These are phyloP conservation scores for Paecilomyces fulvus DNA, from an alignment of 2,329 filamentous ascomycete species.

Conservation along the genomic window DNA sequence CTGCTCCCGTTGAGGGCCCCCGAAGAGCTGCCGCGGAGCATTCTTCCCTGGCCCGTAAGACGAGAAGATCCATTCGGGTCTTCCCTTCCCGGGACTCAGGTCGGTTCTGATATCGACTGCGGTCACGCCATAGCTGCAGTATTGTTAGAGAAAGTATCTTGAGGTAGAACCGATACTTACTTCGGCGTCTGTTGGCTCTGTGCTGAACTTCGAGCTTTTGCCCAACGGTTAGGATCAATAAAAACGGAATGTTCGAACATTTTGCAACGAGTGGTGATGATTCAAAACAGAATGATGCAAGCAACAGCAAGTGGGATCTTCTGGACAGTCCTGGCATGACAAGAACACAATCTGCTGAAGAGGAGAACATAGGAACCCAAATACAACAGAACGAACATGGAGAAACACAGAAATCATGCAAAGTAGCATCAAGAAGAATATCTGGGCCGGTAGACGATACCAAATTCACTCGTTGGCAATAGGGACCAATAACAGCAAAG, in stretches of 20 bases:
- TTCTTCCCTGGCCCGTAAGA: conserved; percentile 72
- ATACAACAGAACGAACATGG: neutral
- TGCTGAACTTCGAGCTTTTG: conserved; percentile 1
- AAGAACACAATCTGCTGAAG: neutral
- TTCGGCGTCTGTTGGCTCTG: conserved; percentile 13
- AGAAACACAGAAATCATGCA: neutral
- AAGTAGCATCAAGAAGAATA: neutral
- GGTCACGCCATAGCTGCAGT: conserved; percentile 42
- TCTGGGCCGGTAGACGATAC: neutral
- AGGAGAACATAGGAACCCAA: neutral
- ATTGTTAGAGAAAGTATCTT: neutral
- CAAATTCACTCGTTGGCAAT: neutral
- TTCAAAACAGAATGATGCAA: neutral
- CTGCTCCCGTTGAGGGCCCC: conserved; percentile 68
- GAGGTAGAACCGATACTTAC: conserved; percentile 20
- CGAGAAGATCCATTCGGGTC: conserved; percentile 78
- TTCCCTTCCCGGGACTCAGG: conserved; percentile 52
- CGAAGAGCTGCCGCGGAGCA: conserved; percentile 74
- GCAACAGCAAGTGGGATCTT: neutral
- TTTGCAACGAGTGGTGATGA: neutral
- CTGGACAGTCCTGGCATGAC: neutral
- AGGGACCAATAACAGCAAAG: neutral
- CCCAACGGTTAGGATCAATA: neutral
- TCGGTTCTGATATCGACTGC: conserved; percentile 56
- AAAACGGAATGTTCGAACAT: neutral